Evolutionary conservation across 345 rosid species (phyloP), one percentile per base, ranked within the genome.

Genomic region (Hirschfeldia incana): DNA sequence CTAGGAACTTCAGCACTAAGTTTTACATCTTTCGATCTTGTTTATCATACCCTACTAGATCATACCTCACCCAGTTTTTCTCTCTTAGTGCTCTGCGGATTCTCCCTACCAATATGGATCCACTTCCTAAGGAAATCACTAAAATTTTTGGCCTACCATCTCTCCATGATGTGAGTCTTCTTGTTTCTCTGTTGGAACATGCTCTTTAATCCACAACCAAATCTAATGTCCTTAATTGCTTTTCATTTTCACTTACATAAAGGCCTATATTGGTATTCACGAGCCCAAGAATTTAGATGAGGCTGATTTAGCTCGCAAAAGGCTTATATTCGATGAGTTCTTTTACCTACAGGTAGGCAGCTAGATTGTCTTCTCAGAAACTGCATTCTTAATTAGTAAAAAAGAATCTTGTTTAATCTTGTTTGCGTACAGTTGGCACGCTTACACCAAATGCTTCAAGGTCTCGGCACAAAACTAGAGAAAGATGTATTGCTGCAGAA

Each of bases 281-380:
- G 89, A 84, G 80, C 98, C 98, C 21, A 90, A 86, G 82, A 90
- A 74, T 82, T 81, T 84, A 64, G 92, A 81, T 33, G 97, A 94
- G 81, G 95, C 98, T 70, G 95, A 92, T 85, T 85, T 85, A 81
- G 95, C 98, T 87, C 98, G 97, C 80, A 94, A 89, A 86, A 89
- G 98, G 77, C 88, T 92, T 70, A 87, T 92, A 80, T 94, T 92
- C 67, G 98, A 92, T 51, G 98, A 92, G 77, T 94, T 94, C 84
- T 91, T 94, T 87, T 92, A 92, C 80, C 82, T 94, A 73, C 98
- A 92, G 98, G 98, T 94, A 77, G n/a, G 28, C 67, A 53, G 69
- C 33, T 15, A 65, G 66, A 29, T 71, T 17, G 16, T 27, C 34
- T 11, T 69, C 33, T 71, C 74, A 59, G 16, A 81, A 72, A 13